Base-by-base conservation (phyloP, 225 moss, liverwort and hornwort species). In the Asterella californica region DNA sequence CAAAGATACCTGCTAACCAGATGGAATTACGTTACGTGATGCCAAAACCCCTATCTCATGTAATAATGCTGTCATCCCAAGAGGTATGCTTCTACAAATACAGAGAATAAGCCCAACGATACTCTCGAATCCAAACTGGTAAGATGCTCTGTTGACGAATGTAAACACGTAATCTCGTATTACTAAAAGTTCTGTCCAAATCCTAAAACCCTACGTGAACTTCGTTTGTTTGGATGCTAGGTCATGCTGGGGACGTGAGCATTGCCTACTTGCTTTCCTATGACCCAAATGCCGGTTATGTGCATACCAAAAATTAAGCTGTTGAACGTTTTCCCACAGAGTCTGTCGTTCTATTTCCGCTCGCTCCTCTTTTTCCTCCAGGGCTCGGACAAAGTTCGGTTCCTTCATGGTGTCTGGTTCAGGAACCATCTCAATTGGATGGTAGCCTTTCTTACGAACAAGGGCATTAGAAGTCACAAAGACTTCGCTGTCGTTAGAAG, bases 261-360 rank as follows among this genome's bases (percentile, higher is more conserved):
- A 65, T 24, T 57, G 5, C 19, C 22, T 57, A 24, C 6, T 57
- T 65, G 65, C 65, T 65, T 65, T 33, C 3, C 15, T 18, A 57
- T 2, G 57, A 5, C 57, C 12, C 11, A 74, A 30, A 34, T 59
- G 32, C 22, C 37, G 33, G 21, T 57, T 15, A 9, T 10, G 18
- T 45, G 46, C 47, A 1, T 85, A 96, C 94, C 92, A 94, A 55
- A 94, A 94, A 79, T 96, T 80, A 25, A 90, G 53, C 14, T 87
- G 86, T 67, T 77, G 90, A 63, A 96, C 1, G 75, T 88, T 90
- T 74, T 84, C 78, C 88, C 83, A 85, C 17, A 96, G 79, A 32
- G 91, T 87, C 34, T 87, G 72, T 59, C 87, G 47, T 12, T 79
- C 79, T 32, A 78, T 52, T 38, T 72, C 78, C 60, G 57, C 60